Evolutionary conservation across 1,284 basidiomycete genomes (phyloP).

Genomic region (Trichosporon ovoides): DNA sequence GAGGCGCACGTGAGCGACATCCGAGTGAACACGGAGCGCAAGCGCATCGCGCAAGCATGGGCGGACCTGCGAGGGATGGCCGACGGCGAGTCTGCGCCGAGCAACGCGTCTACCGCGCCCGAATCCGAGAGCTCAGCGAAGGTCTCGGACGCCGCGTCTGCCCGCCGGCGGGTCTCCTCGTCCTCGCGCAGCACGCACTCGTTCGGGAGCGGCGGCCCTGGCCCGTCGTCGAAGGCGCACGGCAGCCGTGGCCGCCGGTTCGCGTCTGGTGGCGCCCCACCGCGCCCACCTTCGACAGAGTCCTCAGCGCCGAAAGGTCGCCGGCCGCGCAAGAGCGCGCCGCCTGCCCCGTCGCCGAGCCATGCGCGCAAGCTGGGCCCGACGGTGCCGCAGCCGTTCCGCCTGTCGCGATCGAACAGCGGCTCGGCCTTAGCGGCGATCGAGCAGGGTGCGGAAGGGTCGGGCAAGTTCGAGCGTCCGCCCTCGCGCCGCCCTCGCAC

Average conservation of each 20-base stretch:
- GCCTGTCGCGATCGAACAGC: constrained; percentile 5
- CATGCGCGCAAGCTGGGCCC: constrained; percentile 1
- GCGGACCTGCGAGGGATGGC: constrained; percentile 23
- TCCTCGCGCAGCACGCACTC: not conserved
- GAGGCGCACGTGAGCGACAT: constrained; percentile 19
- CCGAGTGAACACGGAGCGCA: constrained; percentile 21
- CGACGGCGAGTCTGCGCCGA: constrained; percentile 12
- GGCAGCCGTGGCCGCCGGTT: not conserved
- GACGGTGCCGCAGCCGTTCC: constrained; percentile 17
- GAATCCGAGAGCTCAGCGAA: not conserved
- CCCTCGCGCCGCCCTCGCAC: not conserved
- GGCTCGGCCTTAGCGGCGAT: not conserved
- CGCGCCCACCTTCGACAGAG: not conserved
- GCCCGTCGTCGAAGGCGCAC: not conserved
- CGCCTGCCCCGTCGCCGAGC: not conserved
- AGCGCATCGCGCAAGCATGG: constrained; percentile 21
- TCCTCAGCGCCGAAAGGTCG: not conserved
- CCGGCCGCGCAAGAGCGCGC: not conserved
- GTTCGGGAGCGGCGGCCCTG: not conserved
- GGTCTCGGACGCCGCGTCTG: not conserved
- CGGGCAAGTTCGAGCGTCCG: not conserved
- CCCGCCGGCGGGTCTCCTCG: not conserved
- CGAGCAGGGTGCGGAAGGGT: not conserved
- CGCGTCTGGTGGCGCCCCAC: not conserved
- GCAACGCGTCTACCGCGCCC: not conserved